Evolutionary conservation across 202 grass and related monocot genomes (phyloP).

Genomic region (Thinopyrum obtusiflorum): DNA sequence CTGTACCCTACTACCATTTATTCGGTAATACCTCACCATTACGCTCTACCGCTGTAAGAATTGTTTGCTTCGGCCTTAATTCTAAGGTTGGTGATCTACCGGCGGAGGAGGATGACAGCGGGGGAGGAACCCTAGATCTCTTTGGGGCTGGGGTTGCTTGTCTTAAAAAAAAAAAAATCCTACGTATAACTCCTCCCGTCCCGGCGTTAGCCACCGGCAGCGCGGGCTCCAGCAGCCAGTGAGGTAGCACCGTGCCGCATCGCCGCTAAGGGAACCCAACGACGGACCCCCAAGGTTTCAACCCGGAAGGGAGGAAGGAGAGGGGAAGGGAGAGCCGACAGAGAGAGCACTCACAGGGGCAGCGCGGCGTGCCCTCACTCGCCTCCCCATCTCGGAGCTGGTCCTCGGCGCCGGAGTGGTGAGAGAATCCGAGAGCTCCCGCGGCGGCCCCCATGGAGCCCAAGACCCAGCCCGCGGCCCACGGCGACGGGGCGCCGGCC

Average conservation of each 20-base stretch:
- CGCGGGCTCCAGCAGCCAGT: slow-evolving; percentile 15
- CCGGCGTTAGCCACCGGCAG: background rate
- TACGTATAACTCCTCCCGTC: no score
- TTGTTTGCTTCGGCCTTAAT: no score
- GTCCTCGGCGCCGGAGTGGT: slow-evolving; percentile 13
- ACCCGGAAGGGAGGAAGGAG: background rate
- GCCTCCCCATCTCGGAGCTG: slow-evolving; percentile 38
- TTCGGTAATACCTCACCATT: no score
- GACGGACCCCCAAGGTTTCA: slow-evolving; percentile 22
- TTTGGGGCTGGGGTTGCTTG: no score
- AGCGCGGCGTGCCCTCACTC: slow-evolving; percentile 26
- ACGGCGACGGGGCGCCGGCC: slow-evolving; percentile 33
- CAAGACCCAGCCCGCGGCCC: slow-evolving; percentile 34
- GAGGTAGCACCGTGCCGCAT: background rate
- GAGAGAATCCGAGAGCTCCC: background rate
- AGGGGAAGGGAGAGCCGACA: slow-evolving; percentile 10
- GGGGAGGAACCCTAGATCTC: no score
- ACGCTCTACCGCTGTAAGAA: no score
- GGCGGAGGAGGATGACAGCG: no score
- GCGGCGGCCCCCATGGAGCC: slow-evolving; percentile 48
- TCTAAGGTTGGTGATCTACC: no score
- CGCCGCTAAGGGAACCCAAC: slow-evolving; percentile 36
- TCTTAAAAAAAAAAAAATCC: no score
- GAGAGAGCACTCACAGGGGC: background rate
- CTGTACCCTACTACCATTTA: no score